Evolutionary conservation across 2,329 filamentous ascomycete species (phyloP), one percentile per base, ranked within the genome.

Genomic region (Achaetomium macrosporum): DNA sequence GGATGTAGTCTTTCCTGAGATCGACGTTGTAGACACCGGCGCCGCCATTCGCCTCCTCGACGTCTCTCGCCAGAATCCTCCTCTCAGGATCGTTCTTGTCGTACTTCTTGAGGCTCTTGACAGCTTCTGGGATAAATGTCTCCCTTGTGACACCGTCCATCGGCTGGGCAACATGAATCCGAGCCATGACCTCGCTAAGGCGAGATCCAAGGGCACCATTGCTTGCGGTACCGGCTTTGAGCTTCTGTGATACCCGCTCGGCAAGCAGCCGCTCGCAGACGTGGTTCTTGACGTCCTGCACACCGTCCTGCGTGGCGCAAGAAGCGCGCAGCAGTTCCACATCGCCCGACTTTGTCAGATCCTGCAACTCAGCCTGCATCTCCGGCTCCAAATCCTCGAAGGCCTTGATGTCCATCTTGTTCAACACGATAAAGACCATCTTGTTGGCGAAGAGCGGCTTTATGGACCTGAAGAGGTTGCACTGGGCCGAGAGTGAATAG

Each of bases 391-490:
- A 75, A 66, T 97, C 90, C 65, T 96, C 90, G 1, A 91, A 90
- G 55, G 84, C 82, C 67, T 86, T 83, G 55, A 97, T 82, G 70
- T 99, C 93, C 62, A 96, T 96, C 79, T 99, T 99, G 84, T 99
- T 99, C 73, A 97, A 81, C 53, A 97, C 89, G 53, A 99, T 81
- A 69, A 96, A 97, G 42, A 97, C 92, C 45, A 97, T 81, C 76
- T 97, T 97, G 76, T 97, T 96, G 50, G 90, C 85, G 69, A 99
- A 99, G 19, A 99, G 79, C 31, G 93, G 93, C 75, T 95, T 95
- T 72, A 97, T 96, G 70, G 87, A 95, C 76, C 90, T 85, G 80
- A 96, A 99, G 15, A 99, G 83, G 63, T 90, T 85, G 69, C 96
- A 92, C 75, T 99, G 93, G 8, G 91, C 90, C 59, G 85, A 78